Evolutionary conservation across 257 asterid genomes (phyloP).

Genomic region (Mentha longifolia): DNA sequence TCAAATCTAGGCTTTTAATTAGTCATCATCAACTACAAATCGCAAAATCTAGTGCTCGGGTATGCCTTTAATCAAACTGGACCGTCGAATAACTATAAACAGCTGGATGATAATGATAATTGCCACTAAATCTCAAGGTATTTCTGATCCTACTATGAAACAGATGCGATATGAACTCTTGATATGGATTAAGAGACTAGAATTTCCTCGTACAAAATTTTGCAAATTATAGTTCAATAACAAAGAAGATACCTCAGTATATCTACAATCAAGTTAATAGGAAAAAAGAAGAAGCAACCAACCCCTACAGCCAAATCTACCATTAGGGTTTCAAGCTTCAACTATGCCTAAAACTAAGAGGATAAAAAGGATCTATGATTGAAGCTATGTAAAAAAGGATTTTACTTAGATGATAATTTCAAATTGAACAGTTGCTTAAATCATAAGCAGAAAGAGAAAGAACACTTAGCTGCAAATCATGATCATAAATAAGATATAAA

Average conservation of each 20-base stretch:
- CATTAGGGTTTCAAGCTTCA: background rate
- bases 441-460: background rate
- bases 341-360: background rate
- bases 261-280: too few species aligned
- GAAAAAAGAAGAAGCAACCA: background rate
- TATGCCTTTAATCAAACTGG: background rate
- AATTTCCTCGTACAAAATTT: background rate
- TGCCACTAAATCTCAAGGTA: constrained; percentile 1
- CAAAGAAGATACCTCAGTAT: background rate
- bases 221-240: background rate
- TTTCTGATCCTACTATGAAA: background rate
- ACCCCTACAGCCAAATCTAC: background rate
- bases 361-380: background rate
- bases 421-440: background rate
- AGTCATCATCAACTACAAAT: background rate
- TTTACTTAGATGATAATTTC: too few species aligned
- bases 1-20: background rate
- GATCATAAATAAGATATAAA: background rate
- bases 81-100: background rate
- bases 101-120: background rate
- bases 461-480: background rate
- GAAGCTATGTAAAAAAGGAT: too few species aligned
- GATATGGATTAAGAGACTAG: background rate
- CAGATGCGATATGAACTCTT: background rate
- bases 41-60: background rate